phyloP scores from a whole-genome alignment of 164 flowering plant genomes.

The Protea cynaroides region DNA sequence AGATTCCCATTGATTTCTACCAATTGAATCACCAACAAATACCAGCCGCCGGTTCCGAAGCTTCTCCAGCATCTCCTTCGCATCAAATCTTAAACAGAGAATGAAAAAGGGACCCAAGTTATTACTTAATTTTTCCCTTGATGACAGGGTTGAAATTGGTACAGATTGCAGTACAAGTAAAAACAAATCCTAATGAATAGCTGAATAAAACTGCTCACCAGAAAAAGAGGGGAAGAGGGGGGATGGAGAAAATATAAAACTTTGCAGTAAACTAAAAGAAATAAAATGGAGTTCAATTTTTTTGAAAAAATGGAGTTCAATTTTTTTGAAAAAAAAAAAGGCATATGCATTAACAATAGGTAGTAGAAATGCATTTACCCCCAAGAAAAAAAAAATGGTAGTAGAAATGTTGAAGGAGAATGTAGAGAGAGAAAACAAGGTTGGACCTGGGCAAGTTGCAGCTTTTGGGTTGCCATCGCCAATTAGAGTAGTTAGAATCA shows the following conservation, averaged over 20 bases:
- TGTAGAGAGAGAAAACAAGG: not conserved
- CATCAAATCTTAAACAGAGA: constrained; percentile 52
- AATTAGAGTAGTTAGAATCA: constrained; percentile 73
- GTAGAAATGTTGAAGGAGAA: not conserved
- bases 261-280: too few relatives aligned
- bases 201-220: too few relatives aligned
- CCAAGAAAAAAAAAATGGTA: too few relatives aligned
- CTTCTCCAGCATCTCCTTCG: constrained; percentile 69
- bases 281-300: too few relatives aligned
- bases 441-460: constrained; percentile 89
- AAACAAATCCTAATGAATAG: not conserved
- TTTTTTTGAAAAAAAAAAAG: too few relatives aligned
- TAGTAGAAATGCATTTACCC: too few relatives aligned
- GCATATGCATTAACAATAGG: too few relatives aligned
- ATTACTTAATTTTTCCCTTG: not conserved
- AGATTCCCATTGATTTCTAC: constrained; percentile 99
- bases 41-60: constrained; percentile 64
- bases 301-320: too few relatives aligned
- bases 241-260: too few relatives aligned
- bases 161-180: not conserved
- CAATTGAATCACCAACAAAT: constrained; percentile 95
- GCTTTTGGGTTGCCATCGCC: constrained; percentile 91
- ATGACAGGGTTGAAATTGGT: not conserved
- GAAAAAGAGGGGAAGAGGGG: too few relatives aligned
- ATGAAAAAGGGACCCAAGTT: not conserved